Evolutionary conservation across 306 rosid genomes (phyloP), one percentile per base, ranked within the genome.

Genomic region (Malus fusca): DNA sequence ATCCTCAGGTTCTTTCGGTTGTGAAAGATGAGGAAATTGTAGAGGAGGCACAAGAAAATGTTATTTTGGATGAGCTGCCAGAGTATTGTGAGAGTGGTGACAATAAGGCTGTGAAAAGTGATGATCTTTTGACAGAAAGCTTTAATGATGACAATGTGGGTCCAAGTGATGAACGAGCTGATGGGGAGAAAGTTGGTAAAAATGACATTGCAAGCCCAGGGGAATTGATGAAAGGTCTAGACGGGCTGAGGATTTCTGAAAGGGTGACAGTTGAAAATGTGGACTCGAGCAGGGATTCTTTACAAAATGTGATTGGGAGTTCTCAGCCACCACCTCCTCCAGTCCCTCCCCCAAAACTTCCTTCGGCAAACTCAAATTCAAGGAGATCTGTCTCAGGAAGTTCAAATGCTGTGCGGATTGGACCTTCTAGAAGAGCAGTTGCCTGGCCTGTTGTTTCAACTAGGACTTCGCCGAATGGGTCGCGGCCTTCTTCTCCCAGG

Each of bases 311-410:
- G 78, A 73, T 68, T 33, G 90, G 80, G 51, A 48, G 83, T 73
- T 83, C 96, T 22, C 80, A 83, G 46, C 97, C 99, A 8, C 97
- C 97, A 0, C 97, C 97, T 0, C 98, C 98, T 46, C 98, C 97
- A 26, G 93, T 88, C 82, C 98, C 97, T 30, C 98, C 99, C 12
- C 91, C 90, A 0, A 92, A 83, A 80, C 90, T 92, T 73, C 82
- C 84, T 1, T 82, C 81, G 3, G 46, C 79, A 66, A 91, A 84
- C 87, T 79, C 87, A 21, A 90, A 76, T 85, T 46, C 84, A 3
- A 86, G 93, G 88, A 90, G 90, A 75, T 73, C 15, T 71, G 80
- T 78, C 59, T 69, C 89, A 0, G 90, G 91, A 74, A 84, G 81
- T 84, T 83, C 91, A 51, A 90, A 80, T 85, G 71, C 92, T 12